Evolutionary conservation across 129 eudicot genomes (phyloP), one percentile per base, ranked within the genome.

Genomic region (Centella asiatica): DNA sequence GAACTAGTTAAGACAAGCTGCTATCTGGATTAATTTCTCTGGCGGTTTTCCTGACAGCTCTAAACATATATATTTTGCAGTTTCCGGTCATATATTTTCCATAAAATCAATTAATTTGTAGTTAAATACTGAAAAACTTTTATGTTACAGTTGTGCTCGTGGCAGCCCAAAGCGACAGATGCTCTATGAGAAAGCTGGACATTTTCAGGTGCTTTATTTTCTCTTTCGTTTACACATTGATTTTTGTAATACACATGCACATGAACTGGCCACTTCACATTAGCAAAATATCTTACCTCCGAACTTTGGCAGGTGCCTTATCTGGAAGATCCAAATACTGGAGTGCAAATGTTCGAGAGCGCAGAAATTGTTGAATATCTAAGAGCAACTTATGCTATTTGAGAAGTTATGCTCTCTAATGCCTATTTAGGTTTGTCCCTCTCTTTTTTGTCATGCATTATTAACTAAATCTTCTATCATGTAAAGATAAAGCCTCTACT

Each of bases 241-340:
- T 64, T 51, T 20, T 25, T 48, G 18, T 37, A 19, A 24, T 27
- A 25, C 19, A 10, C 8, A 25, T 29, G 2, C 61, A 55, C 27
- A 6, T 11, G 14, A 20, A 9, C 59, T 54, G 2, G 1, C 15
- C 2, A 2, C 6, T 14, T 15, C 7, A 5, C 5, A 29, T 20
- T 29, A 55, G 18, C 31, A 40, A 15, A 37, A 4, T 25, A 54
- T 54, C 24, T 54, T 7, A n/a, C 18, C 22, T n/a, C 26, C 27
- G 42, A 19, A 2, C 20, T 24, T 54, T 63, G 51, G 49, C 74
- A 93, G 96, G 96, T 69, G 36, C 99, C 99, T 46, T 93, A 87
- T 46, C 56, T 93, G 45, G 99, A 93, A 74, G 99, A 93, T 78
- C 96, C 99, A 70, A 93, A 93, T 74, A 93, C 99, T 2, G 99